Evolutionary conservation across 78 protist genomes (phyloP).

Genomic region (Dictyostelium brefeldianum): DNA sequence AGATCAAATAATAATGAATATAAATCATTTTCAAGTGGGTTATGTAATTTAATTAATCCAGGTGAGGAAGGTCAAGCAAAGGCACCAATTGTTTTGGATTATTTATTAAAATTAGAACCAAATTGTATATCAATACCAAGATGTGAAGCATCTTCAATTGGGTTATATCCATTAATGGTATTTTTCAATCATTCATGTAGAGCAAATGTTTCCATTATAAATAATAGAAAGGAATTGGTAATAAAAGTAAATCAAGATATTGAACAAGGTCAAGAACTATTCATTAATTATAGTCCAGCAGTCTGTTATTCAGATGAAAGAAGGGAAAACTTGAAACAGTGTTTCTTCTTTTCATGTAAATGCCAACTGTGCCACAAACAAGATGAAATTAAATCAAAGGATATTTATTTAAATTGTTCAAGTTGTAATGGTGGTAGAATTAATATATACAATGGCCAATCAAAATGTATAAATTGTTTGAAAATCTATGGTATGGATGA

Average conservation of each 20-base stretch:
- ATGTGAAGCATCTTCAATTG: conserved; percentile 14
- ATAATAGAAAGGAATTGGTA: conserved; percentile 1
- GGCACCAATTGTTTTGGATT: conserved; percentile 12
- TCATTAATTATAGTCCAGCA: conserved; percentile 12
- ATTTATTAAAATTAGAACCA: conserved; percentile 13
- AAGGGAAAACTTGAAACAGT: background rate
- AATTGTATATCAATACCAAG: conserved; percentile 17
- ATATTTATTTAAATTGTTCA: background rate
- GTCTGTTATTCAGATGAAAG: background rate
- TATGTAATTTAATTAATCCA: background rate
- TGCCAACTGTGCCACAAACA: background rate
- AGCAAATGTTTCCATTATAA: conserved; percentile 11
- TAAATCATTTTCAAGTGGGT: conserved; percentile 13
- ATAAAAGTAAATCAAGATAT: background rate
- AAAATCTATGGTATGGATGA: background rate
- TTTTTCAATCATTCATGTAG: conserved; percentile 16
- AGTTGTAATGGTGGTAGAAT: background rate
- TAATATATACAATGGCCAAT: background rate
- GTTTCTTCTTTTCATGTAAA: conserved; percentile 8
- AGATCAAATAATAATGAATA: conserved; percentile 3
- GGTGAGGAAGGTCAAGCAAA: background rate
- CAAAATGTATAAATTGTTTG: background rate
- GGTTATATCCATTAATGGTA: conserved; percentile 13
- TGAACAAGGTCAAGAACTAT: background rate
- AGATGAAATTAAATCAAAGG: background rate